Evolutionary conservation across 2,329 filamentous ascomycete species (phyloP), one percentile per base, ranked within the genome.

Genomic region (Trichoderma simmonsii): DNA sequence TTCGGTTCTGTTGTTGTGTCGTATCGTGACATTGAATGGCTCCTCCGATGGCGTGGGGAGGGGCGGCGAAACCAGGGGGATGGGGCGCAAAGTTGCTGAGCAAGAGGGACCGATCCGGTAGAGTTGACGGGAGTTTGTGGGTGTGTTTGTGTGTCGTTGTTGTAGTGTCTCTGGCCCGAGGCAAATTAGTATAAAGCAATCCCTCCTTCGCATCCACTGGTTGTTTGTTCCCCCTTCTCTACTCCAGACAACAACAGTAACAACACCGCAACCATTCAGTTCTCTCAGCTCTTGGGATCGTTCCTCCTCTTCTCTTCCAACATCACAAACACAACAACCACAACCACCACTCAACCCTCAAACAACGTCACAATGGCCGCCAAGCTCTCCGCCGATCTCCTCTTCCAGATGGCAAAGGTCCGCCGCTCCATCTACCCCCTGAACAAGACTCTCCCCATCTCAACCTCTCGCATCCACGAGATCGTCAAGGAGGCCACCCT

Each of bases 381-480:
- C 77, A 81, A 82, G 77, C 64, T 80, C 73, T 81, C 81, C 75
- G 80, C 87, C 78, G 81, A 85, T 74, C 71, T 85, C 74, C 85
- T 93, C 84, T 81, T 93, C 80, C 85, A 90, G 74, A 87, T 89
- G 79, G 81, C 92, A 85, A 88, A 89, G 84, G 81, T 83, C 81
- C 92, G 93, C 80, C 91, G 92, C 82, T 87, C 88, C 79, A 83
- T 87, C 86, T 94, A 95, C 85, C 81, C 85, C 67, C 88, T 93
- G 72, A 87, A 85, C 85, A 91, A 91, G 83, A 83, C 88, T 73
- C 85, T 91, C 30, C 79, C 89, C 77, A 76, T 82, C 75, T 65
- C 78, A 43, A 85, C 86, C 76, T 81, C 83, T 70, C 85, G 87
- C 78, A 85, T 95, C 81, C 83, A 88, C 78, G 88, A 92, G 77